Evolutionary conservation across 768 basidiomycete species (phyloP), one percentile per base, ranked within the genome.

Genomic region (Sporobolomyces pararoseus): DNA sequence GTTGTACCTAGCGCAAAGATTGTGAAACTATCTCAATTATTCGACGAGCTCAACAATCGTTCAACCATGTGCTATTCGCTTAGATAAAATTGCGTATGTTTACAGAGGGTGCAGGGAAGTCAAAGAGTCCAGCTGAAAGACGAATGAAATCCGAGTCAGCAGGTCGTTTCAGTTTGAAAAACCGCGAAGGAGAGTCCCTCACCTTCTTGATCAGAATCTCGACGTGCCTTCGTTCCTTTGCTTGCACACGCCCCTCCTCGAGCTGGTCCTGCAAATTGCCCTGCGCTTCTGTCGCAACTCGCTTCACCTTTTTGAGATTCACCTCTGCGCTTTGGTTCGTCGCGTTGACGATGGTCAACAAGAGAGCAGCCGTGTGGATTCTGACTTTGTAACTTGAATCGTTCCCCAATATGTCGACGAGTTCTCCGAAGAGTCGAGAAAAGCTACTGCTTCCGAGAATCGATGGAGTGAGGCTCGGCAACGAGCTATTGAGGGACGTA

Each of bases 301-400:
- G 17, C 23, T 31, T 16, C 23, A 31, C 25, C 25, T n/a, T 29
- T 12, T 44, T 17, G 37, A 34, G 23, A 34, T 23, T 7, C 5
- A 32, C 23, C 61, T 29, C 49, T 4, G 23, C 49, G 10, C 31
- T 32, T 34, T 5, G 5, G 0, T 13, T 35, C 55, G 39, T 9
- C 39, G 39, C 39, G 17, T 42, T 17, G 39, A 42, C 39, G 10
- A 42, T 17, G 7, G 13, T 23, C 21, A 58, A 21, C 7, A 71
- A 23, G 0, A 35, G 52, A 6, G 46, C 21, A n/a, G 46, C 29
- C 21, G 65, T 60, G 21, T 73, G 72, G 13, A 67, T 66, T 35
- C 72, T 65, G 12, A 66, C 68, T 44, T 73, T 73, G 65, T 35
- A 73, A 34, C 65, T 70, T 14, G 65, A 14, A 50, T 63, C 68